phyloP scores from a whole-genome alignment of 176 grass and related monocot species.

The Dendrocalamus sinicus region DNA sequence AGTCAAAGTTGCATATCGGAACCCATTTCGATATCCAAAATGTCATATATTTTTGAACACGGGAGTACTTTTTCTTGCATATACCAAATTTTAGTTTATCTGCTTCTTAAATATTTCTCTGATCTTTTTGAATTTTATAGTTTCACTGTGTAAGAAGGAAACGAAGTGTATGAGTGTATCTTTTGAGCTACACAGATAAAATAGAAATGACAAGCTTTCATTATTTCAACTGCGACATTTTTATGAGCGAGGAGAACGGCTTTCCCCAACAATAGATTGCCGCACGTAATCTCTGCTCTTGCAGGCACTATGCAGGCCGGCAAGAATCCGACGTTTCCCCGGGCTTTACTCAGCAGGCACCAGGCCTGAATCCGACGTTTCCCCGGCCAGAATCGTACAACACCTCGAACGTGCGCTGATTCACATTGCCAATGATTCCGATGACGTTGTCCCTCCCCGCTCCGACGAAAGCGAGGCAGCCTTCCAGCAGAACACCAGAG shows the following conservation, averaged over 20 bases:
- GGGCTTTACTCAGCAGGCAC: constrained; percentile 39
- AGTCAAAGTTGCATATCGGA: no score
- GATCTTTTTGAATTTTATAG: neutral
- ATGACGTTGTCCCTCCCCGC: neutral
- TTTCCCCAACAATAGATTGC: no score
- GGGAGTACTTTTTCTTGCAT: no score
- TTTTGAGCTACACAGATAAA: neutral
- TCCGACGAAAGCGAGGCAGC: constrained; percentile 60
- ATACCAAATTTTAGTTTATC: no score
- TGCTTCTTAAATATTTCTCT: no score
- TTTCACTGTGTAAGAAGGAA: no score
- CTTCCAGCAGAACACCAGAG: constrained; percentile 48
- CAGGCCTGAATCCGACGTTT: constrained; percentile 53
- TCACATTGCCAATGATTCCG: constrained; percentile 69
- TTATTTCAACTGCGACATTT: neutral
- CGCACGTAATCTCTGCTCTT: neutral
- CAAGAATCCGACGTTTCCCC: constrained; percentile 48
- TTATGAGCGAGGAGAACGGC: neutral
- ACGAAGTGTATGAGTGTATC: neutral
- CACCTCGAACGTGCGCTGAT: constrained; percentile 66
- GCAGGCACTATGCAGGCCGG: constrained; percentile 24
- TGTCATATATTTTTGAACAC: no score
- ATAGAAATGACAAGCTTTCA: neutral
- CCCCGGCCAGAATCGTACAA: constrained; percentile 48
- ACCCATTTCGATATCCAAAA: no score